Evolutionary conservation across 1,284 basidiomycete genomes (phyloP).

Genomic region (Irpex sp.): DNA sequence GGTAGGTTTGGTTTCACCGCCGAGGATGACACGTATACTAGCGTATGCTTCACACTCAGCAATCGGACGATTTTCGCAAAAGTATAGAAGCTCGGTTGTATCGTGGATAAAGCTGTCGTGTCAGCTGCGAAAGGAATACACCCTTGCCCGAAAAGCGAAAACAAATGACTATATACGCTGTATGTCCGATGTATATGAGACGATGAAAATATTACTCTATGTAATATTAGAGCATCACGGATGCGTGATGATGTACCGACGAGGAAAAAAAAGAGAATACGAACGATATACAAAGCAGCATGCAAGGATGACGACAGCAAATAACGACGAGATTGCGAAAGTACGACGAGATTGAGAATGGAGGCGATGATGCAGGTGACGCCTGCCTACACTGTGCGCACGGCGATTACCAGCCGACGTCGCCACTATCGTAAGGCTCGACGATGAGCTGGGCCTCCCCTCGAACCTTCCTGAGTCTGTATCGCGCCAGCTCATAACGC

Average conservation of each 20-base stretch:
- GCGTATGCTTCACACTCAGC: too few species aligned
- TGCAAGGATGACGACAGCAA: not conserved
- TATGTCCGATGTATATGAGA: not conserved
- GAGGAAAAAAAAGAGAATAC: not conserved
- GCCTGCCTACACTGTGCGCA: not conserved
- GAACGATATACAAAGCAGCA: not conserved
- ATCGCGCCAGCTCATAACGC: constrained; percentile 72
- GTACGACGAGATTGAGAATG: not conserved
- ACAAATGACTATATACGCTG: not conserved
- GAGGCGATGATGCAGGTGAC: not conserved
- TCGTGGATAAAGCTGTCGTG: not conserved
- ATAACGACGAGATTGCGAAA: not conserved
- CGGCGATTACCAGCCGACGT: constrained; percentile 60
- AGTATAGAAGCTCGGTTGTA: not conserved
- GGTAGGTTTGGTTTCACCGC: too few species aligned
- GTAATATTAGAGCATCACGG: not conserved
- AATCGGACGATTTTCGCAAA: not conserved
- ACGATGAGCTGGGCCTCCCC: constrained; percentile 55
- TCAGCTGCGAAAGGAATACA: too few species aligned
- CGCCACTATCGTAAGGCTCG: constrained; percentile 54
- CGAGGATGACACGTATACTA: too few species aligned
- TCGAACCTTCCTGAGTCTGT: constrained; percentile 58
- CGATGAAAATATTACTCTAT: not conserved
- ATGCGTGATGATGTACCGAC: not conserved
- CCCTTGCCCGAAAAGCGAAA: not conserved